These are phyloP conservation scores for Danielia oregonensis DNA, from an alignment of 805 yeast species.

Conservation along the genomic window DNA sequence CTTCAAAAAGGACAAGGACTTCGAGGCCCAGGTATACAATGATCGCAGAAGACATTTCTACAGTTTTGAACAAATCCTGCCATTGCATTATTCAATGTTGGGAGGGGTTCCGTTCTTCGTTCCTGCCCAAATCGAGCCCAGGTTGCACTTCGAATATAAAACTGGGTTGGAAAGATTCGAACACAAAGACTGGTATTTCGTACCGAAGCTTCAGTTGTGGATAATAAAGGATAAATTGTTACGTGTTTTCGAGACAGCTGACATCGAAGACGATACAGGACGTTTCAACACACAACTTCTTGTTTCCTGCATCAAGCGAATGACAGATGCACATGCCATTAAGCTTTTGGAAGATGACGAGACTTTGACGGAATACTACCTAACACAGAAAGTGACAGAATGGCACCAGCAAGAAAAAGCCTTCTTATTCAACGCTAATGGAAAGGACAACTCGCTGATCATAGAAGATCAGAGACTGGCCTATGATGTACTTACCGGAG, in stretches of 20 bases:
- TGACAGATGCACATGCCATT: slow-evolving; percentile 24
- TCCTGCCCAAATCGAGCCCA: slow-evolving; percentile 13
- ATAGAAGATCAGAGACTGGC: too few species aligned
- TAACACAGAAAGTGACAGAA: slow-evolving; percentile 14
- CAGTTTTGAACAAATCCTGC: slow-evolving; percentile 15
- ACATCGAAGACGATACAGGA: neutral
- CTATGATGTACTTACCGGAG: slow-evolving; percentile 7
- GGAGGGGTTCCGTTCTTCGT: slow-evolving; percentile 17
- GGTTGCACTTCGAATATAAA: slow-evolving; percentile 19
- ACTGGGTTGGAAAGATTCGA: slow-evolving; percentile 10
- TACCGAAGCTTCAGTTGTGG: slow-evolving; percentile 19
- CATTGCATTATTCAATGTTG: slow-evolving; percentile 16
- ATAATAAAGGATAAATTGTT: slow-evolving; percentile 10
- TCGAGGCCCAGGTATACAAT: slow-evolving; percentile 12
- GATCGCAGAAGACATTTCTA: slow-evolving; percentile 18
- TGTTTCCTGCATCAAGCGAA: slow-evolving; percentile 14
- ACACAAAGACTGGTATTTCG: slow-evolving; percentile 13
- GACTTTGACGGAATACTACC: slow-evolving; percentile 19
- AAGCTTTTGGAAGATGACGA: slow-evolving; percentile 20
- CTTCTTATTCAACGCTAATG: slow-evolving; percentile 14
- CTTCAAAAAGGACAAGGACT: slow-evolving; percentile 6
- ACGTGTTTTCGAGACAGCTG: slow-evolving; percentile 9
- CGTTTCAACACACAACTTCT: slow-evolving; percentile 10
- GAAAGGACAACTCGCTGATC: slow-evolving; percentile 5
- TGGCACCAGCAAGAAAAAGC: slow-evolving; percentile 19